These are phyloP conservation scores for Apiotrichum sp. DNA, from an alignment of 1,284 basidiomycete species.

Conservation along the genomic window DNA sequence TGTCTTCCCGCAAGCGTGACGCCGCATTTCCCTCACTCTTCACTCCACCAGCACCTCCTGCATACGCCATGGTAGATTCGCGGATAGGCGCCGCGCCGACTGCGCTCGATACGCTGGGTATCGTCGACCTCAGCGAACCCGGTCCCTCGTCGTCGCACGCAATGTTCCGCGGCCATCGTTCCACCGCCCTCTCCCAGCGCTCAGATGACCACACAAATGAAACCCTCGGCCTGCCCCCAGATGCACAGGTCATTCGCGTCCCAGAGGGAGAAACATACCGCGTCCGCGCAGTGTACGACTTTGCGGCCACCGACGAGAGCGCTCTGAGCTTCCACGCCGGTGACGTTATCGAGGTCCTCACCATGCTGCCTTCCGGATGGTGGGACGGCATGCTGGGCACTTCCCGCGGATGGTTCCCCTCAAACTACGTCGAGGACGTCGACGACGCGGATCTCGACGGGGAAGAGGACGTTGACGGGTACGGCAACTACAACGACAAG, in stretches of 20 bases:
- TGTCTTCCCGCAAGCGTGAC: background rate
- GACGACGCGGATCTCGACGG: slow-evolving; percentile 75
- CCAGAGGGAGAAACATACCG: slow-evolving; percentile 18
- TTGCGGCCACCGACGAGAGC: slow-evolving; percentile 76
- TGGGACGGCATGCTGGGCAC: slow-evolving; percentile 93
- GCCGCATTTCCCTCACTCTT: background rate
- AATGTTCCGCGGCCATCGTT: background rate
- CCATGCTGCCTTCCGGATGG: slow-evolving; percentile 88
- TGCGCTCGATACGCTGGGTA: slow-evolving; percentile 6
- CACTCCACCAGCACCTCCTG: background rate
- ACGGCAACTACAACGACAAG: slow-evolving; percentile 1
- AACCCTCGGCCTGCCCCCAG: slow-evolving; percentile 8
- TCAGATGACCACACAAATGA: slow-evolving; percentile 7
- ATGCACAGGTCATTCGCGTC: slow-evolving; percentile 14
- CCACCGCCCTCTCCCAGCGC: background rate
- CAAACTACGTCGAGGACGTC: slow-evolving; percentile 82
- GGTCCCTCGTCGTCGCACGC: background rate
- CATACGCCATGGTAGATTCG: slow-evolving; percentile 2
- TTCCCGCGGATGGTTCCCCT: slow-evolving; percentile 94
- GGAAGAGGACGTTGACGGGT: slow-evolving; percentile 2
- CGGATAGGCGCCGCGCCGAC: slow-evolving; percentile 1
- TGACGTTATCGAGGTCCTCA: slow-evolving; percentile 91
- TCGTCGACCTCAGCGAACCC: slow-evolving; percentile 5
- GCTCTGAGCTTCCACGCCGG: slow-evolving; percentile 80
- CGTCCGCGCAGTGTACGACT: slow-evolving; percentile 89